phyloP scores from a whole-genome alignment of 2,329 filamentous ascomycete genomes.

The Magnaporthales sp. region DNA sequence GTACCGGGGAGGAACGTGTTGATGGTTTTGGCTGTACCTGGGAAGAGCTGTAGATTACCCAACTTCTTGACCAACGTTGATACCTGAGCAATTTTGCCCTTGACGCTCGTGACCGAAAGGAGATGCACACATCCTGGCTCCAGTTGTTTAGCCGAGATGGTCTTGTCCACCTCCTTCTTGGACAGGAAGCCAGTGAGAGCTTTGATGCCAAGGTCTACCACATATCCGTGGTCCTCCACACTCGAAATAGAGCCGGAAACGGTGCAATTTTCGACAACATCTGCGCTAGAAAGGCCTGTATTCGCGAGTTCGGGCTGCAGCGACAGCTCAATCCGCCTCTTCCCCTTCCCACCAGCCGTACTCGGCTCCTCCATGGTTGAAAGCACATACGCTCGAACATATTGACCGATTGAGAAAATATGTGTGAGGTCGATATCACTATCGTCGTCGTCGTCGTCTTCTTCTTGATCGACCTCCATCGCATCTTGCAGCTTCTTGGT shows the following conservation, averaged over 20 bases:
- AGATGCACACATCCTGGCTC: slow-evolving; percentile 80
- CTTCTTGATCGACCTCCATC: slow-evolving; percentile 47
- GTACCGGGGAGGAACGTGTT: slow-evolving; percentile 87
- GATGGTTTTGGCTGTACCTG: slow-evolving; percentile 75
- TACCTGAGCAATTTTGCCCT: slow-evolving; percentile 80
- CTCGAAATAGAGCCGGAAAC: slow-evolving; percentile 84
- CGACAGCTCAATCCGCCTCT: slow-evolving; percentile 79
- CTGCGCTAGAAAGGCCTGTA: slow-evolving; percentile 60
- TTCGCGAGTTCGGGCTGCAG: slow-evolving; percentile 75
- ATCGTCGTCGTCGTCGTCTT: slow-evolving; percentile 42
- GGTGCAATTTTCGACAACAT: slow-evolving; percentile 65
- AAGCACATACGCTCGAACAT: slow-evolving; percentile 73
- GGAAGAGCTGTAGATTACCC: slow-evolving; percentile 54
- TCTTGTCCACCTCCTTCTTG: slow-evolving; percentile 67
- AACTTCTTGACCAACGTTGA: slow-evolving; percentile 65
- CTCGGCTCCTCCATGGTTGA: slow-evolving; percentile 59
- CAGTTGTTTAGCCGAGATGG: slow-evolving; percentile 52
- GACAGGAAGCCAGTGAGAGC: slow-evolving; percentile 76
- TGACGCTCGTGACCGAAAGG: slow-evolving; percentile 72
- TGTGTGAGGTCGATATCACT: slow-evolving; percentile 61
- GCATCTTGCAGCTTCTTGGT: slow-evolving; percentile 68
- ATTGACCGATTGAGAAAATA: slow-evolving; percentile 79
- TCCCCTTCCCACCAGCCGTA: slow-evolving; percentile 46
- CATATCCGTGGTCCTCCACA: slow-evolving; percentile 89
- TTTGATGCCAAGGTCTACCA: slow-evolving; percentile 83